phyloP scores from a whole-genome alignment of 2,329 filamentous ascomycete genomes.

The Paecilomyces sp. region DNA sequence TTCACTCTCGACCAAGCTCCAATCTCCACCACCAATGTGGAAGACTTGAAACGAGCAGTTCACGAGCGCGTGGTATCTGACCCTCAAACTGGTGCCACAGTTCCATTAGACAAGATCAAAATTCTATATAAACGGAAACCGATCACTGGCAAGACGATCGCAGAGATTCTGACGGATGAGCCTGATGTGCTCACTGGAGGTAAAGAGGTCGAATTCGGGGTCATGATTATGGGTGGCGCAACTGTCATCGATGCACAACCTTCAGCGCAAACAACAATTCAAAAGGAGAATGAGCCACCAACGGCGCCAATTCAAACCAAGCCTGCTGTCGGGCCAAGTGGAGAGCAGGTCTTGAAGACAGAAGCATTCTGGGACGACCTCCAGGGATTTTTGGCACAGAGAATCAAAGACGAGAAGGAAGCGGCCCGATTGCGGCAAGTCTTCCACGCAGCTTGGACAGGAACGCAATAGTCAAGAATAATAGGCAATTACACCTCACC shows the following conservation, averaged over 20 bases:
- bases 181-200: slow-evolving; percentile 34
- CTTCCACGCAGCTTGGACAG: slow-evolving; percentile 66
- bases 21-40: slow-evolving; percentile 63
- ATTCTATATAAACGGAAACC: slow-evolving; percentile 85
- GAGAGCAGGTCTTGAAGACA: slow-evolving; percentile 55
- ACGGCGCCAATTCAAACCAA: slow-evolving; percentile 18
- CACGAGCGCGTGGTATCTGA: slow-evolving; percentile 56
- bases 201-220: slow-evolving; percentile 61
- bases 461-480: neutral
- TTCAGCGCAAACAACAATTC: slow-evolving; percentile 11
- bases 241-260: slow-evolving; percentile 34
- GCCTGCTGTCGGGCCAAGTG: slow-evolving; percentile 48
- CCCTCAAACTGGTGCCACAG: slow-evolving; percentile 21
- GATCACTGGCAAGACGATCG: slow-evolving; percentile 68
- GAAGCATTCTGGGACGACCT: slow-evolving; percentile 84
- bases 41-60: slow-evolving; percentile 69
- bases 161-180: slow-evolving; percentile 60
- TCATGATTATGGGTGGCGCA: slow-evolving; percentile 81
- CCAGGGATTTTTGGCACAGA: slow-evolving; percentile 69
- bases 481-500: neutral
- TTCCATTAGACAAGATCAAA: slow-evolving; percentile 67
- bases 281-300: slow-evolving; percentile 21
- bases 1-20: slow-evolving; percentile 56
- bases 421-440: slow-evolving; percentile 58
- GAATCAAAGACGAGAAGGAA: slow-evolving; percentile 62